Evolutionary conservation across 2,329 filamentous ascomycete genomes (phyloP).

Genomic region (Stagonosporopsis chrysanthemi): DNA sequence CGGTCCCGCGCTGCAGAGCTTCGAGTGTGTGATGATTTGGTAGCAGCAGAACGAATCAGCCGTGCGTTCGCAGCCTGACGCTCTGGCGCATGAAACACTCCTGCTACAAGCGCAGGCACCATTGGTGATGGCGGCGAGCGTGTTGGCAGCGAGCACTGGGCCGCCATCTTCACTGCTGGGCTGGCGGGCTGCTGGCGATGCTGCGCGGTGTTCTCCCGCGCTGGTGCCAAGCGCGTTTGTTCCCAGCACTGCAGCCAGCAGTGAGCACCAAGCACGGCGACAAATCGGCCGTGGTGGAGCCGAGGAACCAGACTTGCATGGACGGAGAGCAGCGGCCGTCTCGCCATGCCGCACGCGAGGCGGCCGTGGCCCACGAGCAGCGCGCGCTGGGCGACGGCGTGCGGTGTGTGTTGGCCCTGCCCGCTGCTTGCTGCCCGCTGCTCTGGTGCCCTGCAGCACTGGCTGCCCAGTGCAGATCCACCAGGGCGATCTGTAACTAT

Average conservation of each 20-base stretch:
- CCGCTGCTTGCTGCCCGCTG: background rate
- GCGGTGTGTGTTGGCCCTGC: background rate
- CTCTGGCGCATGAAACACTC: constrained; percentile 45
- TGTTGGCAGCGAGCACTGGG: constrained; percentile 2
- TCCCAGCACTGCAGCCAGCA: constrained; percentile 12
- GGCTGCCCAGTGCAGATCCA: constrained; percentile 47
- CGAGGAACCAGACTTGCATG: constrained; percentile 18
- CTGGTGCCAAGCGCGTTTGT: constrained; percentile 21
- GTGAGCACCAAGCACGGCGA: constrained; percentile 17
- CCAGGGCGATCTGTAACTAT: constrained; percentile 49
- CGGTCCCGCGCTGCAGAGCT: constrained; percentile 27
- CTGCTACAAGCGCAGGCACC: constrained; percentile 37
- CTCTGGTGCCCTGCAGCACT: constrained; percentile 43
- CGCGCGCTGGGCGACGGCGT: background rate
- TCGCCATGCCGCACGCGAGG: background rate
- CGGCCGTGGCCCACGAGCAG: background rate
- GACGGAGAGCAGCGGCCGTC: background rate
- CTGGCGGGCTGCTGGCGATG: constrained; percentile 1
- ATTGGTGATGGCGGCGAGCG: constrained; percentile 6
- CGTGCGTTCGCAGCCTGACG: constrained; percentile 26
- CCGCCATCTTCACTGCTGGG: background rate
- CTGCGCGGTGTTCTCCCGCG: constrained; percentile 5
- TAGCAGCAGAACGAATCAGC: constrained; percentile 33
- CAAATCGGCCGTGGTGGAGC: constrained; percentile 35
- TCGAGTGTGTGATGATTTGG: constrained; percentile 48